These are phyloP conservation scores for Glycine tomentella DNA, from an alignment of 306 rosid species.

Conservation along the genomic window DNA sequence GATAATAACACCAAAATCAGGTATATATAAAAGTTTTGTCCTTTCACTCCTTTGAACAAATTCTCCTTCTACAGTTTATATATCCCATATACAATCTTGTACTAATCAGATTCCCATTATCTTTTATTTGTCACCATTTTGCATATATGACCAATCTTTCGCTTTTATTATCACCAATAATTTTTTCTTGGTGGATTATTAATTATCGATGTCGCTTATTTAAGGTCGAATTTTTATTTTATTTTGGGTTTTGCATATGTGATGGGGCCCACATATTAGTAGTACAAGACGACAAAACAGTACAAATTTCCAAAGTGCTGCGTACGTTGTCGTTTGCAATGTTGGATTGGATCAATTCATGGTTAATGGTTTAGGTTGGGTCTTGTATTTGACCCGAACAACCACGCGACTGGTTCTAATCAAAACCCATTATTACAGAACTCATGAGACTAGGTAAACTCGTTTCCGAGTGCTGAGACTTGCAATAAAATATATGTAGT, in stretches of 20 bases:
- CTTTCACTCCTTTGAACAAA: background rate
- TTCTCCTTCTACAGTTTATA: background rate
- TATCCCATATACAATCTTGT: background rate
- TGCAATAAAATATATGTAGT: background rate
- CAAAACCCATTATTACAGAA: background rate
- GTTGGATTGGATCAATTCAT: background rate
- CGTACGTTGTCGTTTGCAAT: background rate
- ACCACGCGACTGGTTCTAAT: background rate
- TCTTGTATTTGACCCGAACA: background rate
- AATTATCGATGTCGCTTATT: background rate
- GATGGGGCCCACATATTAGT: background rate
- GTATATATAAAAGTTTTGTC: no score
- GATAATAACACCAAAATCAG: no score
- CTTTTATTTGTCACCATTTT: conserved; percentile 1
- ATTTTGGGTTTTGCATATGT: background rate
- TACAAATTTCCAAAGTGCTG: background rate
- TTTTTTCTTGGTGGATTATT: background rate
- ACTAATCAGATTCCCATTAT: background rate
- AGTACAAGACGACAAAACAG: background rate
- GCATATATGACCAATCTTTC: background rate
- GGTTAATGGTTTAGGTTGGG: background rate
- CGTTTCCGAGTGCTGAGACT: background rate
- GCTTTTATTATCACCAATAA: background rate
- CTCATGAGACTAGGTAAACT: background rate
- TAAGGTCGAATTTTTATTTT: background rate